A percentile compares a stretch with the other conserved stretches of the same genome.
Conservation (phyloP, 441 rosid species). For the Populus trichocarpa region DNA sequence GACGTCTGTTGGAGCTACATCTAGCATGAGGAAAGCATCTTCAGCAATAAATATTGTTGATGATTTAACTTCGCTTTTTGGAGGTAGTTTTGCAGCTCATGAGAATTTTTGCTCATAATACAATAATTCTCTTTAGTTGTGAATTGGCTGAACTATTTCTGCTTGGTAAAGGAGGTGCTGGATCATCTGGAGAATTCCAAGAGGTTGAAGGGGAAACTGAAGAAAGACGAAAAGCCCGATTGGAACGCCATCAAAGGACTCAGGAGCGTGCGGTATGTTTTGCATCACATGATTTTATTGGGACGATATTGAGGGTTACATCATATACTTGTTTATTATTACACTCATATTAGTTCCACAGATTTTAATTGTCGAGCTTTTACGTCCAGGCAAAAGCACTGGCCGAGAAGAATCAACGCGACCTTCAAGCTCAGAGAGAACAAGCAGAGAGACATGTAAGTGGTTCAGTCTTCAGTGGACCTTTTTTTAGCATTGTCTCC, state of each 20-base stretch:
- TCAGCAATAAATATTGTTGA: constrained; percentile 73
- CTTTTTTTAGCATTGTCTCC: not conserved
- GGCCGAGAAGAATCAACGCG: constrained; percentile 92
- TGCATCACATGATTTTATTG: constrained; percentile 8
- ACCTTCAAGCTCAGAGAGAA: constrained; percentile 79
- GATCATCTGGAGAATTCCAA: constrained; percentile 68
- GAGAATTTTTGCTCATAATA: not conserved
- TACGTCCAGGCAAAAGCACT: constrained; percentile 74
- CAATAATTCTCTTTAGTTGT: not conserved
- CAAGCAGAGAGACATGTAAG: constrained; percentile 97
- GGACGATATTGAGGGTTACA: not conserved
- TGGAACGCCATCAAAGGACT: constrained; percentile 95
- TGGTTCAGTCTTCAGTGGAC: constrained; percentile 13
- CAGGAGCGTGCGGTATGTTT: constrained; percentile 91
- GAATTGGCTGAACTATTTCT: constrained; percentile 24
- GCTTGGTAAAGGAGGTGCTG: constrained; percentile 41
- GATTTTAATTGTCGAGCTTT: constrained; percentile 16
- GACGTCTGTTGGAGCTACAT: constrained; percentile 55
- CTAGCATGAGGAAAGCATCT: constrained; percentile 75
- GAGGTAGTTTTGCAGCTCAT: constrained; percentile 42
- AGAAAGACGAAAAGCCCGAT: constrained; percentile 83
- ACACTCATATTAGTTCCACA: not conserved
- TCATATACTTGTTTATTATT: constrained; percentile 1
- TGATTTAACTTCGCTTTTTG: constrained; percentile 86
- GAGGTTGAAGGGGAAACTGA: constrained; percentile 89